Conservation (phyloP, 441 rosid species). For the Codiaeum variegatum region DNA sequence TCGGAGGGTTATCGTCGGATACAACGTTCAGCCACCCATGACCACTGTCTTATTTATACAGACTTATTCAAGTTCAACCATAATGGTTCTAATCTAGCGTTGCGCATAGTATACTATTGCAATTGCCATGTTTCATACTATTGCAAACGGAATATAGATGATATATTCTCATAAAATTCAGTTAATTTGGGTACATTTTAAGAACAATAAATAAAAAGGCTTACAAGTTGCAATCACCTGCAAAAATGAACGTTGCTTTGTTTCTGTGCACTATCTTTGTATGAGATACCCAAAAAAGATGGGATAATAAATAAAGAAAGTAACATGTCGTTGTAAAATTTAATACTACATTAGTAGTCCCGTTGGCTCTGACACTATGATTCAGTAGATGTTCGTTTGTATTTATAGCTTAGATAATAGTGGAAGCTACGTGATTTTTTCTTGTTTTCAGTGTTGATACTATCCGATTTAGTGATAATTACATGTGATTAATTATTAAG, state of each 20-base stretch:
- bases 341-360: background rate
- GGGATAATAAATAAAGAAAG: background rate
- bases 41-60: too few species aligned
- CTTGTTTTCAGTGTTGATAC: background rate
- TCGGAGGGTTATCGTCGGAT: too few species aligned
- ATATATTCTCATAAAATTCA: constrained; percentile 29
- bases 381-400: background rate
- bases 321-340: background rate
- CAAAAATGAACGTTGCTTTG: constrained; percentile 73
- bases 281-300: background rate
- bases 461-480: background rate
- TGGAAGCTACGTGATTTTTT: background rate
- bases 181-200: constrained; percentile 20
- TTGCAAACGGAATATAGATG: background rate
- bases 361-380: background rate
- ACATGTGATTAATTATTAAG: background rate
- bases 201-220: background rate
- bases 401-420: background rate
- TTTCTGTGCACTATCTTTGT: constrained; percentile 20
- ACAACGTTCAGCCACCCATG: too few species aligned
- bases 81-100: too few species aligned
- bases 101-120: too few species aligned
- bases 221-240: constrained; percentile 33
- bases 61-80: too few species aligned
- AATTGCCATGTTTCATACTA: background rate